Evolutionary conservation across 176 grass and related monocot species (phyloP).

Genomic region (Lolium rigidum): DNA sequence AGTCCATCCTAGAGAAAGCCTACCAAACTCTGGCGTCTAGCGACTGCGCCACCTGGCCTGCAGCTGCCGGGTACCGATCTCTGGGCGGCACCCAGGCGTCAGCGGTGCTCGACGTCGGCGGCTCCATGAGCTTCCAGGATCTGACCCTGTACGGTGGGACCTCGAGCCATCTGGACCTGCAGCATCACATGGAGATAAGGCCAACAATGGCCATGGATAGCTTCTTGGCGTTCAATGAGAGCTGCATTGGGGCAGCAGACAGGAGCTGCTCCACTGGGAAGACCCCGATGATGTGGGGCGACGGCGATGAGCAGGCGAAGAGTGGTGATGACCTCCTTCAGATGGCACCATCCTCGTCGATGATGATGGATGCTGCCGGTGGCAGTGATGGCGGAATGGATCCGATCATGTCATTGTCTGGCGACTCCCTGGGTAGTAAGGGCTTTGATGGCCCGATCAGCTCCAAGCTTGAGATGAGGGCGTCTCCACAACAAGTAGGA

Average conservation of each 20-base stretch:
- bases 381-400: constrained; percentile 44
- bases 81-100: constrained; percentile 54
- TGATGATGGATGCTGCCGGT: constrained; percentile 20
- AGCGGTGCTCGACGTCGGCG: constrained; percentile 44
- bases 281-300: constrained; percentile 68
- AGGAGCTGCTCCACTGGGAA: constrained; percentile 64
- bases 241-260: constrained; percentile 35
- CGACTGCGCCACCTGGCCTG: constrained; percentile 45
- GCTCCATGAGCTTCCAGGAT: constrained; percentile 77
- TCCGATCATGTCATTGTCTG: constrained; percentile 57
- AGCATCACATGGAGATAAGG: constrained; percentile 65
- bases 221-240: constrained; percentile 57
- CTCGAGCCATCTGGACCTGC: constrained; percentile 66
- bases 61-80: constrained; percentile 48
- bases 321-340: constrained; percentile 58
- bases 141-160: constrained; percentile 64
- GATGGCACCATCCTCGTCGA: constrained; percentile 30
- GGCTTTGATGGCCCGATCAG: constrained; percentile 47
- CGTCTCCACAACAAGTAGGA: constrained; percentile 61
- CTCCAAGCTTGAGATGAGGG: constrained; percentile 67
- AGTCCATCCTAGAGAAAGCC: constrained; percentile 94
- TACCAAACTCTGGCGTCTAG: constrained; percentile 60
- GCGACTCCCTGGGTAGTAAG: constrained; percentile 63
- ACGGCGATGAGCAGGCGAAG: constrained; percentile 59
- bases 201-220: constrained; percentile 62